phyloP scores from a whole-genome alignment of 257 asterid genomes.

The Solanum dulcamara region DNA sequence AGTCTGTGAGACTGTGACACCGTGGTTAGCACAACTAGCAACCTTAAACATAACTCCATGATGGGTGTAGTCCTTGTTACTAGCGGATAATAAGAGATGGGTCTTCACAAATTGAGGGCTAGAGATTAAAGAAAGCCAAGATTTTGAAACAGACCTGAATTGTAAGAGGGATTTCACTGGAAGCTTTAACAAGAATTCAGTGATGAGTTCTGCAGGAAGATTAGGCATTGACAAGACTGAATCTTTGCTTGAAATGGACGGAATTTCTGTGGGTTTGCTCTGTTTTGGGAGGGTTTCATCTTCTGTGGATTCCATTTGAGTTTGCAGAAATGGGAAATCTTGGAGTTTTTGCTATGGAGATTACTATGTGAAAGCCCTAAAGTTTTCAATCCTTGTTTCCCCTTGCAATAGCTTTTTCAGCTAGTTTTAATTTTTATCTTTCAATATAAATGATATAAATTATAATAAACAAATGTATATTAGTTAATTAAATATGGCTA shows the following conservation, averaged over 20 bases:
- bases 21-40: not conserved
- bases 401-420: not conserved
- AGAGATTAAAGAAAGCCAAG: not conserved
- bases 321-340: not conserved
- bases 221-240: slow-evolving; percentile 35
- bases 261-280: not conserved
- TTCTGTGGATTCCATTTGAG: not conserved
- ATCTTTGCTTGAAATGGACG: slow-evolving; percentile 9
- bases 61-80: not conserved
- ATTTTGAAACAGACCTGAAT: not conserved
- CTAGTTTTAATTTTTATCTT: not conserved
- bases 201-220: not conserved
- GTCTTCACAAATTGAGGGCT: not conserved
- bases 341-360: not conserved
- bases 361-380: not conserved
- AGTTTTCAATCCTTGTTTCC: not conserved
- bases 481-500: too few relatives aligned
- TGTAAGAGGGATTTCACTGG: not conserved
- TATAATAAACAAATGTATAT: too few relatives aligned
- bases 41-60: not conserved
- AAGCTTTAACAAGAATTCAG: not conserved
- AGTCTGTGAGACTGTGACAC: not conserved
- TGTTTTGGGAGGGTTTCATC: not conserved
- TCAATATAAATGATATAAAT: not conserved
- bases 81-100: not conserved